These are phyloP conservation scores for Hippophae gyantsensis DNA, from an alignment of 306 rosid genomes.

Conservation along the genomic window DNA sequence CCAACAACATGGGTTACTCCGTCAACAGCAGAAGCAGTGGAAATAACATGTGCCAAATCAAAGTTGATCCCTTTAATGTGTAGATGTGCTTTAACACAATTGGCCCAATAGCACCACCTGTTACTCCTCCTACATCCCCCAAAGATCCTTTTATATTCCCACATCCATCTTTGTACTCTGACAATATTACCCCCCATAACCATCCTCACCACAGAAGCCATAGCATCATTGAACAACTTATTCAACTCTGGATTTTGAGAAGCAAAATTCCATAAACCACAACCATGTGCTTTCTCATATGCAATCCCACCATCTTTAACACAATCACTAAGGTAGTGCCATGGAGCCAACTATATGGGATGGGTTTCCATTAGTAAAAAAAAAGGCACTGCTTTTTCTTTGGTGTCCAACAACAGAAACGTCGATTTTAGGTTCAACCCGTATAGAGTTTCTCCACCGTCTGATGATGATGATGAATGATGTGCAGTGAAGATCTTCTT, in stretches of 20 bases:
- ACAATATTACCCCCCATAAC: conserved; percentile 11
- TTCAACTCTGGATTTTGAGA: conserved; percentile 14
- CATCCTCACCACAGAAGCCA: conserved; percentile 19
- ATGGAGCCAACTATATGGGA: conserved; percentile 15
- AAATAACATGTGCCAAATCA: conserved; percentile 15
- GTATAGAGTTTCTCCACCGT: conserved; percentile 13
- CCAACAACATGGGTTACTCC: conserved; percentile 24
- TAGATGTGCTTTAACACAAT: not conserved
- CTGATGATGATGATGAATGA: not conserved
- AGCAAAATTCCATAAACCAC: conserved; percentile 22
- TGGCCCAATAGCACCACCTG: conserved; percentile 2
- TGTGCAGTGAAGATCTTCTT: conserved; percentile 13
- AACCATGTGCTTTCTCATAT: conserved; percentile 23
- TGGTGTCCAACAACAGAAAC: conserved; percentile 20
- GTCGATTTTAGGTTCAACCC: conserved; percentile 15
- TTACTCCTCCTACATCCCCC: conserved; percentile 20
- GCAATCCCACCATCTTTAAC: conserved; percentile 24
- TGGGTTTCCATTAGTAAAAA: conserved; percentile 6
- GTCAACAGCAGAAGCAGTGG: conserved; percentile 8
- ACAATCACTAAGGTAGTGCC: conserved; percentile 25
- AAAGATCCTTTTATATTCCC: not conserved
- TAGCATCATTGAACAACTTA: conserved; percentile 13
- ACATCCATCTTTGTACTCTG: conserved; percentile 17
- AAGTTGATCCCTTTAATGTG: conserved; percentile 21
- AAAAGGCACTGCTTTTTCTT: conserved; percentile 15